Evolutionary conservation across 108 stramenopile species (phyloP), one percentile per base, ranked within the genome.

Genomic region (Conticribra weissflogii): DNA sequence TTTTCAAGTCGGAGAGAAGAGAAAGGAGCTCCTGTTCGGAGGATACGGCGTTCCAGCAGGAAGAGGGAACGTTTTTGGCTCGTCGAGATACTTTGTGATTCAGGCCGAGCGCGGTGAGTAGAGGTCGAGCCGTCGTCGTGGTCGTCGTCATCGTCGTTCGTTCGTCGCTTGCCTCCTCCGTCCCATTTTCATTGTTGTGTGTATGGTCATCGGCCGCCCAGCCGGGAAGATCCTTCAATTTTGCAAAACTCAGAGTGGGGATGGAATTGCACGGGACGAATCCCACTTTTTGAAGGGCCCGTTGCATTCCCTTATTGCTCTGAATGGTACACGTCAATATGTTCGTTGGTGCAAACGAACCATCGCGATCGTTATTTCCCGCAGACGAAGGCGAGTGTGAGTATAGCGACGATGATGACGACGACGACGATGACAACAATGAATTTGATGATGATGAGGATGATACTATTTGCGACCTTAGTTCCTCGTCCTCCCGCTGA

Each of bases 271-370:
- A 49, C 36, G 53, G 52, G 0, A 56, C 45, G 21, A 80, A 76
- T 0, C 79, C 79, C 16, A 70, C 49, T 32, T 80, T 80, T 45
- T 69, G 52, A 14, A 80, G 24, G 16, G 65, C 74, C 17, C 69
- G 54, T 32, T 63, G 50, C 79, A 80, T 80, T 0, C 69, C 68
- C 44, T 22, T 63, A 46, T 80, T 80, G 31, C 79, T 80, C 49
- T 70, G 49, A 44, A 80, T 47, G 5, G 79, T 80, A 58, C 79
- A 80, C 29, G 79, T 80, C 1, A 80, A 34, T 71, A 80, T 44
- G 3, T 41, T 68, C 14, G 68, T 77, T 3, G 62, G 59, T 41
- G 34, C 25, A 0, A 1, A 45, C 24, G 15, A 1, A 27, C 5
- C 59, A 12, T 2, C 3, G 15, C 3, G 7, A 27, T 48, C 24